phyloP scores from a whole-genome alignment of 257 asterid genomes.

The Jasminum sambac region DNA sequence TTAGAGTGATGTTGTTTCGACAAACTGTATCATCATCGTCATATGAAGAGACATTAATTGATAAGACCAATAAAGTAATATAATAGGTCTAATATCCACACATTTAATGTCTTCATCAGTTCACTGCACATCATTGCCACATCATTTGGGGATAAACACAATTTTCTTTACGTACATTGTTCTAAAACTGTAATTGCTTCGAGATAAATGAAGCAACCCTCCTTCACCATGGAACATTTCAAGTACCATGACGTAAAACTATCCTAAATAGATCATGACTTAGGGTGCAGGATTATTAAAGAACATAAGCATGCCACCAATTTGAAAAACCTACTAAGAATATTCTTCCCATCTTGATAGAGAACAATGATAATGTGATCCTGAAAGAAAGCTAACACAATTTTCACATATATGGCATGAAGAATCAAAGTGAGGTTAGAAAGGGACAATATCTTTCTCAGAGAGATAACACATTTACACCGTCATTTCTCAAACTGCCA shows the following conservation, averaged over 20 bases:
- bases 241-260: neutral
- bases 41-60: too few relatives aligned
- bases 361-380: neutral
- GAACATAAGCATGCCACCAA: neutral
- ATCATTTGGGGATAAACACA: too few relatives aligned
- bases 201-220: neutral
- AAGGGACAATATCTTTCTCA: neutral
- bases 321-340: neutral
- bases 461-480: neutral
- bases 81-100: too few relatives aligned
- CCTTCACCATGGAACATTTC: neutral
- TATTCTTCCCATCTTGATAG: neutral
- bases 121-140: too few relatives aligned
- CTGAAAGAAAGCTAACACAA: neutral
- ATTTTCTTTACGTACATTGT: too few relatives aligned
- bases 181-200: neutral
- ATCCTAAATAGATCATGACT: neutral
- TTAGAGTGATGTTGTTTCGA: too few relatives aligned
- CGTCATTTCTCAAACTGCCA: neutral
- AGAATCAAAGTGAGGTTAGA: neutral
- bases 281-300: neutral
- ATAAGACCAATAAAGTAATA: too few relatives aligned
- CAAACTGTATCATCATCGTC: too few relatives aligned
- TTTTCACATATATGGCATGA: neutral
- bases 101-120: too few relatives aligned